phyloP scores from a whole-genome alignment of 78 protist species.

The slime mould (Dictyostelium discoideum) region DNA sequence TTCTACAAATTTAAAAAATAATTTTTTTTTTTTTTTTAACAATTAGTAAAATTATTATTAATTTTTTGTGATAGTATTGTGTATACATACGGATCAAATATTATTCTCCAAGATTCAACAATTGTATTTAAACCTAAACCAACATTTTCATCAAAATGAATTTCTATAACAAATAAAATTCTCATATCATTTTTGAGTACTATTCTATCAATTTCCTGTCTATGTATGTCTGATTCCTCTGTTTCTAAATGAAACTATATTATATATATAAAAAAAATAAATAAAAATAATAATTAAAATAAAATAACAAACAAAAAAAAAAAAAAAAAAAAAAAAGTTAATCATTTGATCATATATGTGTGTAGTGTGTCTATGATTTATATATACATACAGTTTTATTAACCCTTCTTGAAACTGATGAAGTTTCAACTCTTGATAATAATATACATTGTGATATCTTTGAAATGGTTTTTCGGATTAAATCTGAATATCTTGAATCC shows the following conservation, averaged over 20 bases:
- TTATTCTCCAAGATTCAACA: conserved; percentile 72
- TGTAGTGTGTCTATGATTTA: neutral
- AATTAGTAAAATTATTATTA: neutral
- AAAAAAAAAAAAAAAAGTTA: too few species aligned
- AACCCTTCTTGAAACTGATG: neutral
- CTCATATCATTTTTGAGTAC: conserved; percentile 32
- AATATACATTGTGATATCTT: conserved; percentile 43
- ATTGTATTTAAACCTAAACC: conserved; percentile 59
- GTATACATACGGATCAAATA: conserved; percentile 59
- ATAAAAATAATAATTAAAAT: neutral
- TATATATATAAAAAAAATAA: too few species aligned
- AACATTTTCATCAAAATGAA: conserved; percentile 60
- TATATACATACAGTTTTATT: conserved; percentile 46
- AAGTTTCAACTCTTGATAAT: conserved; percentile 33
- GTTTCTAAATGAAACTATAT: conserved; percentile 67
- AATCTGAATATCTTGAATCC: conserved; percentile 25
- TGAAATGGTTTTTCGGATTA: conserved; percentile 37
- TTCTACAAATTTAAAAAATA: neutral
- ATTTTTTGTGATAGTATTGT: too few species aligned
- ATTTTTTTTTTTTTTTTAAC: neutral
- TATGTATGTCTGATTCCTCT: conserved; percentile 63
- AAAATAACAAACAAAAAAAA: neutral
- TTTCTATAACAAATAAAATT: conserved; percentile 49
- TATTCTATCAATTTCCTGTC: neutral
- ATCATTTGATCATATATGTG: neutral